These are phyloP conservation scores for Penicillium fuscoglaucum DNA, from an alignment of 2,329 filamentous ascomycete species.

Conservation along the genomic window DNA sequence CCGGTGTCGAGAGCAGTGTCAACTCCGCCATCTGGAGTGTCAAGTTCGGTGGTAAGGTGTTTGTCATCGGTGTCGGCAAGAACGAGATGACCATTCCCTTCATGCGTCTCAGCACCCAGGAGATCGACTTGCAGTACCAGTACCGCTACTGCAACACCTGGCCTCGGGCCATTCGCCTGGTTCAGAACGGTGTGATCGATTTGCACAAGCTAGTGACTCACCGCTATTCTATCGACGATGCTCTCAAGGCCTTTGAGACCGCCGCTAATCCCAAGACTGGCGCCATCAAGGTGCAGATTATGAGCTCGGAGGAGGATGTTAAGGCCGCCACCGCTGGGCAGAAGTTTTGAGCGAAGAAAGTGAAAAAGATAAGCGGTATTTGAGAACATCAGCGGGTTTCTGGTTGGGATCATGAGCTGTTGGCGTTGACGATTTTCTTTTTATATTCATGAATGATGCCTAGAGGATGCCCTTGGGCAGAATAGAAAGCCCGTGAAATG, in stretches of 20 bases:
- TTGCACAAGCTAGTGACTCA: constrained; percentile 83
- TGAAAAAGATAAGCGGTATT: constrained; percentile 4
- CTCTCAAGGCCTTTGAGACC: constrained; percentile 84
- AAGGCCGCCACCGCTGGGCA: constrained; percentile 35
- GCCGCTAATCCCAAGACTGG: constrained; percentile 85
- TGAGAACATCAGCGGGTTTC: constrained; percentile 13
- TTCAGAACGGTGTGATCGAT: constrained; percentile 81
- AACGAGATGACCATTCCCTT: constrained; percentile 95
- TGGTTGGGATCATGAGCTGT: constrained; percentile 7
- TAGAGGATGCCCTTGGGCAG: constrained; percentile 23
- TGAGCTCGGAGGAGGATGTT: constrained; percentile 44
- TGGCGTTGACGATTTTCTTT: constrained; percentile 15
- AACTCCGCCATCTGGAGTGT: constrained; percentile 81
- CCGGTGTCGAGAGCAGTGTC: constrained; percentile 88
- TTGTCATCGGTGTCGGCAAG: constrained; percentile 92
- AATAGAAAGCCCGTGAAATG: constrained; percentile 18
- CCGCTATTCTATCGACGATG: constrained; percentile 80
- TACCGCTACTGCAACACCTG: constrained; percentile 96
- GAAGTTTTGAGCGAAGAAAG: constrained; percentile 22
- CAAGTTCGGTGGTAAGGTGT: constrained; percentile 96
- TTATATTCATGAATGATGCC: constrained; percentile 20
- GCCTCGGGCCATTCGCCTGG: constrained; percentile 85
- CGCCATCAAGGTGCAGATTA: constrained; percentile 97
- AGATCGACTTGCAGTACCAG: constrained; percentile 94
- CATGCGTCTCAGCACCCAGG: constrained; percentile 85